Percentiles rank a stretch among this genome's conserved stretches.
These are phyloP conservation scores for Maudiozyma barnettii DNA, from an alignment of 805 yeast genomes.

Conservation along the genomic window DNA sequence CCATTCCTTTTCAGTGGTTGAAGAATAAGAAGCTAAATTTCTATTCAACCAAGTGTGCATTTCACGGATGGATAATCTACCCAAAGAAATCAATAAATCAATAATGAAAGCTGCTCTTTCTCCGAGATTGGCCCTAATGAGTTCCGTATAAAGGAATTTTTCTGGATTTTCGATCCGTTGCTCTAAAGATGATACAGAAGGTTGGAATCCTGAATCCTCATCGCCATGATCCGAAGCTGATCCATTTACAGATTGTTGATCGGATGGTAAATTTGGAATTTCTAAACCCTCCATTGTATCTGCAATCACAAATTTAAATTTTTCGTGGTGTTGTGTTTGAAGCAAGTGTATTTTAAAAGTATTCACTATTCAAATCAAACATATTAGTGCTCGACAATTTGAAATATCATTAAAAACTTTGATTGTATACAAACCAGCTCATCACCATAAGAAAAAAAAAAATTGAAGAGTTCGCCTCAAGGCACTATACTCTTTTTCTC, in stretches of 20 bases:
- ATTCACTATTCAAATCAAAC: too few relatives aligned
- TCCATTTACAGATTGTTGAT: not conserved
- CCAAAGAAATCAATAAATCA: slow-evolving; percentile 53
- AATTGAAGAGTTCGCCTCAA: too few relatives aligned
- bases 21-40: slow-evolving; percentile 14
- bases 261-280: not conserved
- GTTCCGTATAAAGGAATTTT: slow-evolving; percentile 46
- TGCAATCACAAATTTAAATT: too few relatives aligned
- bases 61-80: slow-evolving; percentile 52
- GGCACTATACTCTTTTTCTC: too few relatives aligned
- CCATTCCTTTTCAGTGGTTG: slow-evolving; percentile 30
- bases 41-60: slow-evolving; percentile 25
- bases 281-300: not conserved
- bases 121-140: slow-evolving; percentile 53
- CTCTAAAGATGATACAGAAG: slow-evolving; percentile 21
- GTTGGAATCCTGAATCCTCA: not conserved
- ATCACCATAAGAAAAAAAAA: too few relatives aligned
- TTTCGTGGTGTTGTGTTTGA: too few relatives aligned
- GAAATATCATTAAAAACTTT: too few relatives aligned
- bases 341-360: too few relatives aligned
- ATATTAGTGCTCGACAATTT: too few relatives aligned
- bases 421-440: too few relatives aligned
- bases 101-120: slow-evolving; percentile 60
- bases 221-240: not conserved
- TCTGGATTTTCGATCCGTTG: slow-evolving; percentile 52